Evolutionary conservation across 1,139 yeast genomes (phyloP), one percentile per base, ranked within the genome.

Genomic region (Pichia sp.): DNA sequence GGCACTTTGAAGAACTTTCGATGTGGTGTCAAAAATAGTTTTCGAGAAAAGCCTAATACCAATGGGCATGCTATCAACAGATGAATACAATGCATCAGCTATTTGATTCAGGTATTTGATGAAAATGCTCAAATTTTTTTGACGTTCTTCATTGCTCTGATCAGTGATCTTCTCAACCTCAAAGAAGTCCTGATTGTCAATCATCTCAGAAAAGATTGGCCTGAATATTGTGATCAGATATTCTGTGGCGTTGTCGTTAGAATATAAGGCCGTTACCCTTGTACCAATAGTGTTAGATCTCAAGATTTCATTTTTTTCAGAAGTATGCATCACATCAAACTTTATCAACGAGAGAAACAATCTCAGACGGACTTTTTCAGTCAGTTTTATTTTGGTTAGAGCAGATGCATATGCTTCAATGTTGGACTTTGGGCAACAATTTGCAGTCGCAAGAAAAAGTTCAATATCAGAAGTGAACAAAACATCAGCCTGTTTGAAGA

Each of bases 271-370:
- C 35, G 85, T 64, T 32, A 85, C 66, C 50, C 88, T 72, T 0
- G 95, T 84, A 28, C 91, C 81, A 19, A 86, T 82, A 36, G 93
- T 80, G 55, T 86, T 86, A 41, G 94, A 70, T 50, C 96, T 67
- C 47, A 86, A 67, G 22, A 85, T 72, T 51, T 84, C 94, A 26
- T 82, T 72, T 12, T 85, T 72, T 41, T 82, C 70, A 1, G 72
- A 60, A 0, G 83, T 77, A 22, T 62, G 64, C 29, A 64, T 55
- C 19, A 85, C 77, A 53, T 86, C 96, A 40, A 74, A 75, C 17
- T 63, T 62, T 16, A 86, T 64, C 33, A 83, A 63, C 6, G 71
- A 67, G 6, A 69, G 60, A 31, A 85, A 76, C 24, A 84, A 59
- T 12, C 64, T 60, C 46, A 82, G 74, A 28, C 77, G 65, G 23